These are phyloP conservation scores for Ilex aquifolium DNA, from an alignment of 257 asterid species.

Conservation along the genomic window DNA sequence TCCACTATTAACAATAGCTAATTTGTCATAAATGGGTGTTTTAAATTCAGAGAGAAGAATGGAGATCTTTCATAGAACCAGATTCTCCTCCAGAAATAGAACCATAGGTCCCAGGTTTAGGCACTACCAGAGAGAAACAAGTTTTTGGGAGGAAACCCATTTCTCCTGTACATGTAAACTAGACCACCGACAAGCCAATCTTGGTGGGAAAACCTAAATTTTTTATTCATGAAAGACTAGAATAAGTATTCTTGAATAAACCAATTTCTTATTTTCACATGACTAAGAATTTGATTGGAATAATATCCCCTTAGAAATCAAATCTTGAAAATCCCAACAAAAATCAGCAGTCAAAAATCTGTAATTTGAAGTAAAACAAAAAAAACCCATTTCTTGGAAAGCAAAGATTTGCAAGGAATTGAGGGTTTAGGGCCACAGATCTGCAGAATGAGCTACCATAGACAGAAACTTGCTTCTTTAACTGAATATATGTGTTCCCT, in stretches of 20 bases:
- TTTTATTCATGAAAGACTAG: no score
- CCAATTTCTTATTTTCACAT: neutral
- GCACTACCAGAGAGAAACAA: no score
- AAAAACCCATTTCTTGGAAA: neutral
- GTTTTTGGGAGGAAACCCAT: neutral
- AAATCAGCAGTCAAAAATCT: no score
- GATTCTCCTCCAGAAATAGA: no score
- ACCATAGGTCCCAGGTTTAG: no score
- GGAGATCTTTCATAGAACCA: no score
- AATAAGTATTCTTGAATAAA: no score
- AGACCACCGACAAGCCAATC: neutral
- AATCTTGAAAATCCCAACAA: neutral
- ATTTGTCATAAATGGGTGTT: no score
- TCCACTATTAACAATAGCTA: neutral
- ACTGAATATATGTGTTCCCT: no score
- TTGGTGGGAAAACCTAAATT: neutral
- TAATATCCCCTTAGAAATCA: neutral
- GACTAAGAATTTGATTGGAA: neutral
- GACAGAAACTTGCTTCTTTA: no score
- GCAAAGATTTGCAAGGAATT: neutral
- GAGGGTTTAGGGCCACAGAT: slow-evolving; percentile 14
- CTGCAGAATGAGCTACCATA: slow-evolving; percentile 9
- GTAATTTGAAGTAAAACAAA: neutral
- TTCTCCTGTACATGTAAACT: neutral
- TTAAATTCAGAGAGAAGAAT: no score